Evolutionary conservation across 2,329 filamentous ascomycete genomes (phyloP), one percentile per base, ranked within the genome.

Genomic region (Aspergillus fructus): DNA sequence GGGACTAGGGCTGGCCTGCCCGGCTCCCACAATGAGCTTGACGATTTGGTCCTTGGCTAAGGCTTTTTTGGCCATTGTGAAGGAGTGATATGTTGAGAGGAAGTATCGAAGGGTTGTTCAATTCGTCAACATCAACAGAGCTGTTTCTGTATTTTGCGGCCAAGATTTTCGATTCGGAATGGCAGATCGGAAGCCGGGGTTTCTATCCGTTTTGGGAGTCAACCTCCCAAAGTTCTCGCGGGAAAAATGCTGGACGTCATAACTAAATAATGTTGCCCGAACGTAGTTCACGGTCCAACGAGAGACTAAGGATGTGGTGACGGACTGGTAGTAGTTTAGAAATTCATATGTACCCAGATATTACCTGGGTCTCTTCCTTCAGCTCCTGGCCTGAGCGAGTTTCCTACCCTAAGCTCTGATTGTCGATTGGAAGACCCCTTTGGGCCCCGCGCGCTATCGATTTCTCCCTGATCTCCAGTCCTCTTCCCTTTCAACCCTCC

Each of bases 11-110:
- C 88, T 93, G 59, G 94, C 94, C 76, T 97, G 91, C 24, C 94
- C 94, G 56, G 94, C 94, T 68, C 93, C 94, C 61, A 99, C 94
- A 66, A 99, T 96, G 76, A 99, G 85, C 81, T 97, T 99, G 74
- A 99, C 93, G 59, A 97, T 87, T 77, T 90, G 86, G 71, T 96
- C 83, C 62, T 76, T 79, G 63, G 77, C 73, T 55, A 83, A 67
- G 47, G 74, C 76, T 70, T 79, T 82, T 63, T 75, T 76, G 50
- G 83, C 78, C 82, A 85, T 85, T 66, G 56, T 71, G 65, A 47
- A 39, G 23, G 17, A 30, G 24, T 43, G 47, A 41, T 39, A 37
- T 39, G 23, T 19, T 39, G 3, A 2, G 19, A 21, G 24, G 13
- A 9, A 41, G 45, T 12, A 33, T 45, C 24, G 24, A 23, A 24